phyloP scores from a whole-genome alignment of 2,329 filamentous ascomycete genomes.

The Eurotiales sp. region DNA sequence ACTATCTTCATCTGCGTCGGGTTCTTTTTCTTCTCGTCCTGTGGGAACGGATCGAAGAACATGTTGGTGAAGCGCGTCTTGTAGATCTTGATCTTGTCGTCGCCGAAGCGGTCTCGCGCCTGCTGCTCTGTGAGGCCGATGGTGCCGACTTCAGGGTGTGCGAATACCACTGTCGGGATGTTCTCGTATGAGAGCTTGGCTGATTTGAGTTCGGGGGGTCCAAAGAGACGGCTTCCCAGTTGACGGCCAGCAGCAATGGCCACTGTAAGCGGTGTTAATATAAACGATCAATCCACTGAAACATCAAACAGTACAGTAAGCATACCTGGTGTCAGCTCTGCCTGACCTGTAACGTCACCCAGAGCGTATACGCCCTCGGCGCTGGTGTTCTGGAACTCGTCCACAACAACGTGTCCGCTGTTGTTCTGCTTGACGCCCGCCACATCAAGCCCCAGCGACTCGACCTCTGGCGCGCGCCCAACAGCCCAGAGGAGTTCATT shows the following conservation, averaged over 20 bases:
- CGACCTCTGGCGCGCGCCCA: conserved; percentile 44
- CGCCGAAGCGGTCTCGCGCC: conserved; percentile 45
- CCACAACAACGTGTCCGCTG: conserved; percentile 43
- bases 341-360: conserved; percentile 50
- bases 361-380: conserved; percentile 47
- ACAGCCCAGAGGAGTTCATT: conserved; percentile 52
- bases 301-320: conserved; percentile 5
- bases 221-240: conserved; percentile 49
- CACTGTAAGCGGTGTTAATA: conserved; percentile 30
- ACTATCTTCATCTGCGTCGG: conserved; percentile 52
- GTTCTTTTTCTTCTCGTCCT: conserved; percentile 48
- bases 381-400: conserved; percentile 50
- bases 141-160: conserved; percentile 49
- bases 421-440: conserved; percentile 40
- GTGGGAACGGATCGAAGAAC: conserved; percentile 46
- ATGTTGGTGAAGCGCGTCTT: conserved; percentile 48
- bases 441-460: conserved; percentile 39
- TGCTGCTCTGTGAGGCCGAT: conserved; percentile 49
- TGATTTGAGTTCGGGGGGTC: conserved; percentile 41
- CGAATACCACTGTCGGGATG: conserved; percentile 52
- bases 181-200: conserved; percentile 48
- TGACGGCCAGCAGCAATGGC: conserved; percentile 51
- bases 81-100: conserved; percentile 50
- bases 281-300: not conserved
- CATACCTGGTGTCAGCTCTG: conserved; percentile 49